Evolutionary conservation across 2,329 filamentous ascomycete species (phyloP), one percentile per base, ranked within the genome.

Genomic region (Aspergillus puulaauensis): DNA sequence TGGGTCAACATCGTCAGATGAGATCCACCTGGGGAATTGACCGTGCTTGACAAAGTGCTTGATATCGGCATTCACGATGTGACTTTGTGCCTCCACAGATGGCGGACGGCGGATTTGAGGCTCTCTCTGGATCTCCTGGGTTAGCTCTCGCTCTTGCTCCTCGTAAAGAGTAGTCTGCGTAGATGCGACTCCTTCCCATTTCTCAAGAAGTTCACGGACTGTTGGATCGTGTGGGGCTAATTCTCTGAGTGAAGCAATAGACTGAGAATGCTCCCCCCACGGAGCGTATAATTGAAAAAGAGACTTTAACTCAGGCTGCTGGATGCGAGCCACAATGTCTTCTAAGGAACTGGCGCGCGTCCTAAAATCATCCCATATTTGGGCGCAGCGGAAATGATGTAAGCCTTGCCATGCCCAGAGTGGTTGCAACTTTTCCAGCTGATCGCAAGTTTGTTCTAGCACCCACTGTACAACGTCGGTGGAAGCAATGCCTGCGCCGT

Each of bases 71-170:
- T 64, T 43, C 2, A 63, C 6, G 12, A 15, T 4, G 21, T 60
- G 53, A 15, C 15, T n/a, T 0, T 85, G 60, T 0, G 85, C 76
- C 1, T 64, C 33, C 1, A 75, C 73, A 0, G 70, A 57, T 0
- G 67, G 65, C 0, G 85, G 82, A 1, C 74, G 77, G 61, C 87
- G 76, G 0, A 84, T 62, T 49, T 89, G 74, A 2, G 79, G 73
- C 64, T 90, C 84, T 33, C 81, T 73, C 61, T 90, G 84, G 0
- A 83, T 79, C 59, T 91, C 87, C 0, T 84, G 84, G 0, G 83
- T 77, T 0, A 91, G 73, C 44, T 68, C 48, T 15, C 87, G 78
- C 66, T 91, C 88, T 61, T 90, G 86, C 56, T 91, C 87, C 64
- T 90, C 86, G 3, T 84, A 76, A n/a, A 89, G 68, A 31, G 9